These are phyloP conservation scores for Beta lomatogona DNA, from an alignment of 179 eudicot species.

Conservation along the genomic window DNA sequence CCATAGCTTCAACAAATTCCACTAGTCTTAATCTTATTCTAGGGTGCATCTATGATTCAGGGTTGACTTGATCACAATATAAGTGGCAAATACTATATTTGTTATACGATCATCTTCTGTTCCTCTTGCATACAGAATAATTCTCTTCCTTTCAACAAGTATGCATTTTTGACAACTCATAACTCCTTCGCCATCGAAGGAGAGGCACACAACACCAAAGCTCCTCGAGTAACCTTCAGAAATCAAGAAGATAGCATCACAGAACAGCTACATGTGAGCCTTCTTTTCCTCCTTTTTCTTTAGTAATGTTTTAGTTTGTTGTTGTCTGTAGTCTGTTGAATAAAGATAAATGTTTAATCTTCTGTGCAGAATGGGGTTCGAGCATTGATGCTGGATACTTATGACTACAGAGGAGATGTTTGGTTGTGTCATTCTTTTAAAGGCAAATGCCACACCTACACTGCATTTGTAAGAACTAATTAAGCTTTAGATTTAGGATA, in stretches of 20 bases:
- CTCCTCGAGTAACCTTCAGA: slow-evolving; percentile 51
- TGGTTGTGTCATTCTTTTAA: slow-evolving; percentile 92
- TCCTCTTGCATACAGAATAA: slow-evolving; percentile 46
- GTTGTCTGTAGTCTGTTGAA: too few species aligned
- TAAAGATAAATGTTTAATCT: neutral
- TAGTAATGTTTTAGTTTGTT: too few species aligned
- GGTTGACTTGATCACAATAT: neutral
- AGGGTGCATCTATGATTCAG: neutral
- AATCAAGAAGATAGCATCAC: slow-evolving; percentile 85
- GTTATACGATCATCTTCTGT: neutral
- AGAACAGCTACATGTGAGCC: slow-evolving; percentile 51
- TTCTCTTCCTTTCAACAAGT: slow-evolving; percentile 87
- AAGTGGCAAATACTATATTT: neutral
- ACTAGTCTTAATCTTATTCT: neutral
- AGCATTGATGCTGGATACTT: slow-evolving; percentile 79
- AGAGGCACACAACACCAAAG: slow-evolving; percentile 45
- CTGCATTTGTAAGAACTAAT: slow-evolving; percentile 62
- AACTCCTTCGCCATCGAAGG: slow-evolving; percentile 72
- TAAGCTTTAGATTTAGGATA: neutral
- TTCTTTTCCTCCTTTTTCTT: neutral
- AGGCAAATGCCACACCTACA: slow-evolving; percentile 63
- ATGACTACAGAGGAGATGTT: slow-evolving; percentile 66
- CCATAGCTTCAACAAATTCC: neutral
- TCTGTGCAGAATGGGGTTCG: slow-evolving; percentile 73
- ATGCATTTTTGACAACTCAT: slow-evolving; percentile 81